Base-by-base conservation (phyloP, 305 asterid genomes). In the Ajuga reptans region DNA sequence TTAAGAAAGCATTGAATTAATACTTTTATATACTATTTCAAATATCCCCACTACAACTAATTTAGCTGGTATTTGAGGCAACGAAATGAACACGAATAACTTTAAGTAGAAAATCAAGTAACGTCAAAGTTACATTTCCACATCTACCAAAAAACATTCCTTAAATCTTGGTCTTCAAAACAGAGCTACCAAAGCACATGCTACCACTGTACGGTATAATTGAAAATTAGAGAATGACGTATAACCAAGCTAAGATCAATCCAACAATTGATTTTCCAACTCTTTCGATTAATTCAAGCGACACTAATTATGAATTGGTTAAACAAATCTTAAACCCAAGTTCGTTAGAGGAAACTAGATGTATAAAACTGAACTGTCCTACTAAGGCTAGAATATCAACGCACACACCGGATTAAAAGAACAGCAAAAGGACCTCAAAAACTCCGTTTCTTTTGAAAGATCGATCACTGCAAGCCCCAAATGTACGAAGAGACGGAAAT, bases 381-480 rank as follows among this genome's bases (percentile, higher is more conserved):
- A 51, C 27, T 58, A 63, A 50, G 60, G 69, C 64, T 60, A 66
- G 18, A 31, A 33, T 53, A 66, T 47, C 49, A 50, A 50, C 16
- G 24, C 11, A 60, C 36, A 54, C 45, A 12, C 59, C 33, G 7
- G 41, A 51, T 21, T 5, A 9, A 7, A 9, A 4, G 10, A 47
- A 51, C 53, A 41, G 51, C 68, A 21, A 50, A 45, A 37, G 8
- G 10, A 39, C 76, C 52, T 70, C 52, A 58, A 56, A 34, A 68
- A 57, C 37, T 51, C 66, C 66, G 36, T 18, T 18, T 18, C 6
- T 18, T 53, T n/a, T 14, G 66, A 66, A 65, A 66, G 77, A 66
- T 71, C 71, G 74, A 71, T 55, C 63, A 41, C 71, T 36, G 62
- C 5, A 36, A 60, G 21, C 45, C 54, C 65, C 62, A 43, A 71